Conservation (phyloP, 129 eudicot species). For the Glebionis coronaria region DNA sequence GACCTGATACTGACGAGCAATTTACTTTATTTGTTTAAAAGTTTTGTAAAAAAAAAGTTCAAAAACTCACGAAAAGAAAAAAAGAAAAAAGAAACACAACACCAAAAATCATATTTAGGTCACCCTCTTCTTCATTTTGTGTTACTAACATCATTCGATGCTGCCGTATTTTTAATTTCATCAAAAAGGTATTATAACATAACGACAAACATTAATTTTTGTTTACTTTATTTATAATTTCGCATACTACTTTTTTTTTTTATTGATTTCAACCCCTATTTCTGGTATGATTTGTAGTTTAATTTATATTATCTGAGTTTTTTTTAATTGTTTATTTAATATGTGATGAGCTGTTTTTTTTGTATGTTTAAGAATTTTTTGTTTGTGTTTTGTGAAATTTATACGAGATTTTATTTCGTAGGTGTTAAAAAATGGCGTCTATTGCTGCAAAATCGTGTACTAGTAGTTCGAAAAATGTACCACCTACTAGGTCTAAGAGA, state of each 20-base stretch:
- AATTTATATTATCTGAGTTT: conserved; percentile 6
- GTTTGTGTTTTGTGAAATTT: conserved; percentile 19
- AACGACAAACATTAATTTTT: background rate
- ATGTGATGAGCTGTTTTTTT: too few relatives aligned
- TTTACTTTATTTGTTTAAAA: too few relatives aligned
- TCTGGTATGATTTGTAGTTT: conserved; percentile 41
- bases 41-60: too few relatives aligned
- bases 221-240: conserved; percentile 10
- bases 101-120: too few relatives aligned
- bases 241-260: conserved; percentile 21
- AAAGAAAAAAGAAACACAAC: too few relatives aligned
- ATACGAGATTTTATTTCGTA: conserved; percentile 28
- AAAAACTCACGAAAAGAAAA: too few relatives aligned
- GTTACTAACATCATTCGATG: background rate
- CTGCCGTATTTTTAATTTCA: background rate
- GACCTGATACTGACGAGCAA: too few relatives aligned
- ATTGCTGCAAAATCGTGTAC: conserved; percentile 57
- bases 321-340: too few relatives aligned
- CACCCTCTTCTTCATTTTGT: background rate
- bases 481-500: too few relatives aligned
- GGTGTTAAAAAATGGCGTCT: conserved; percentile 61
- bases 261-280: conserved; percentile 19
- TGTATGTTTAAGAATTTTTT: conserved; percentile 25
- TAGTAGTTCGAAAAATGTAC: conserved; percentile 45
- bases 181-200: background rate